A percentile compares a stretch with the other conserved stretches of the same genome.
Conservation (phyloP, 1,139 yeast species). For the Sugiyamaella pinicola region DNA sequence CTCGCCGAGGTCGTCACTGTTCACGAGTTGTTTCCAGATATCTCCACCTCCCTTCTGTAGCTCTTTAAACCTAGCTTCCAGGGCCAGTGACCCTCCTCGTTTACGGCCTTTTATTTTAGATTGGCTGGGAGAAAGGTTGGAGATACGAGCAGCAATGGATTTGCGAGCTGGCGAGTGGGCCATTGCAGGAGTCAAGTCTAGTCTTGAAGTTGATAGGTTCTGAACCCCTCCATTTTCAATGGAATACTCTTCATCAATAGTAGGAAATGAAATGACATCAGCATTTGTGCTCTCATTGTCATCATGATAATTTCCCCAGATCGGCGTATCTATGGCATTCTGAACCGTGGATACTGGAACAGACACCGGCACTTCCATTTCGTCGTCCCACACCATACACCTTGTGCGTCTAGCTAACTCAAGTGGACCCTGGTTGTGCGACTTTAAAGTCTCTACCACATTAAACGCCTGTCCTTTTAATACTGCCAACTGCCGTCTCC, state of each 20-base stretch:
- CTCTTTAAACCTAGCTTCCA: slow-evolving; percentile 36
- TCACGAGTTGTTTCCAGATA: slow-evolving; percentile 17
- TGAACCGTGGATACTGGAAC: slow-evolving; percentile 39
- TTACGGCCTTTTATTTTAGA: slow-evolving; percentile 19
- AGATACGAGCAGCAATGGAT: slow-evolving; percentile 5
- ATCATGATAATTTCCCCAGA: slow-evolving; percentile 21
- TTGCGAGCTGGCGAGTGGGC: slow-evolving; percentile 8
- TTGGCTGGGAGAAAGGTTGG: slow-evolving; percentile 6
- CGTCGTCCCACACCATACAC: slow-evolving; percentile 62
- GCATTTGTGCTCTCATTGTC: no score
- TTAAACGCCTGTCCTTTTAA: slow-evolving; percentile 80
- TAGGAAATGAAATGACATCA: background rate
- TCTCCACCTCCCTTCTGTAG: slow-evolving; percentile 26
- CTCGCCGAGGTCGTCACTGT: slow-evolving; percentile 19
- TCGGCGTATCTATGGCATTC: slow-evolving; percentile 33
- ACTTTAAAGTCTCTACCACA: slow-evolving; percentile 65
- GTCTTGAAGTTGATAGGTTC: background rate
- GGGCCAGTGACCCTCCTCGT: slow-evolving; percentile 32
- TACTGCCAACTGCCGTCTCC: slow-evolving; percentile 69
- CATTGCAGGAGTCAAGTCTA: slow-evolving; percentile 15
- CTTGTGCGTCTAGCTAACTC: slow-evolving; percentile 64
- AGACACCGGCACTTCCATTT: slow-evolving; percentile 58
- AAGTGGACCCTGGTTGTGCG: slow-evolving; percentile 63
- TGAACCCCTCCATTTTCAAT: slow-evolving; percentile 4
- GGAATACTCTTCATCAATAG: slow-evolving; percentile 8